A percentile compares a stretch with the other conserved stretches of the same genome.
Conservation (phyloP, 495 filamentous ascomycete species). For the Podospora comata region DNA sequence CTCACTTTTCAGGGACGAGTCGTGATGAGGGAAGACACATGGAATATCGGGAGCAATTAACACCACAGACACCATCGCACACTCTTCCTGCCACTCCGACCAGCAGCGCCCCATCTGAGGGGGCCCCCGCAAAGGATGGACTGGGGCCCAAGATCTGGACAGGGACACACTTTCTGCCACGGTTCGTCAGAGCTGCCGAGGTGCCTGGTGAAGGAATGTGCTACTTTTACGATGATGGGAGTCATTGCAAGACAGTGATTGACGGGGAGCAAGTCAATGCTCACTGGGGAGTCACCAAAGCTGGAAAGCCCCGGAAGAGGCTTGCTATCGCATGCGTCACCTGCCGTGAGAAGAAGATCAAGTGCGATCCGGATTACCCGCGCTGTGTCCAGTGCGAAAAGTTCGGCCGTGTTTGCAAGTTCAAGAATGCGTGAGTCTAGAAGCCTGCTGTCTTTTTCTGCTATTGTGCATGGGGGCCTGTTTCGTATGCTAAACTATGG, state of each 20-base stretch:
- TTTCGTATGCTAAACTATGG: neutral
- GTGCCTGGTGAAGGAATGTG: conserved; percentile 77
- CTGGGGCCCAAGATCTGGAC: conserved; percentile 61
- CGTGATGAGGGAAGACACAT: conserved; percentile 21
- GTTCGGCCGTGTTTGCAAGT: conserved; percentile 77
- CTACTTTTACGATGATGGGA: conserved; percentile 85
- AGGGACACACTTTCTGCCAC: conserved; percentile 56
- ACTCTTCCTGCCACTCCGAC: conserved; percentile 41
- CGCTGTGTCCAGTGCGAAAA: conserved; percentile 90
- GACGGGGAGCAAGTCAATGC: conserved; percentile 85
- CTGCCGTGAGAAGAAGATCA: conserved; percentile 95
- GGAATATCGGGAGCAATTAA: conserved; percentile 32
- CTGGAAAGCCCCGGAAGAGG: conserved; percentile 84
- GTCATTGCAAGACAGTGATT: conserved; percentile 76
- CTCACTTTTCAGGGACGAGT: conserved; percentile 20
- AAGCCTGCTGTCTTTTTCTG: neutral
- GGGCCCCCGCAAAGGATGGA: conserved; percentile 48
- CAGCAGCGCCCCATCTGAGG: conserved; percentile 40
- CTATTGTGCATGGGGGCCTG: neutral
- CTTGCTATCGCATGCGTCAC: conserved; percentile 86
- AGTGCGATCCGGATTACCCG: conserved; percentile 82
- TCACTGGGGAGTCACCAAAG: conserved; percentile 90
- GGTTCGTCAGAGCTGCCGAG: conserved; percentile 56
- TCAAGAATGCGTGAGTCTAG: conserved; percentile 76
- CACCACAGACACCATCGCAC: conserved; percentile 24